Evolutionary conservation across 78 protist species (phyloP), one percentile per base, ranked within the genome.

Genomic region (Planoprotostelium fungivorum): DNA sequence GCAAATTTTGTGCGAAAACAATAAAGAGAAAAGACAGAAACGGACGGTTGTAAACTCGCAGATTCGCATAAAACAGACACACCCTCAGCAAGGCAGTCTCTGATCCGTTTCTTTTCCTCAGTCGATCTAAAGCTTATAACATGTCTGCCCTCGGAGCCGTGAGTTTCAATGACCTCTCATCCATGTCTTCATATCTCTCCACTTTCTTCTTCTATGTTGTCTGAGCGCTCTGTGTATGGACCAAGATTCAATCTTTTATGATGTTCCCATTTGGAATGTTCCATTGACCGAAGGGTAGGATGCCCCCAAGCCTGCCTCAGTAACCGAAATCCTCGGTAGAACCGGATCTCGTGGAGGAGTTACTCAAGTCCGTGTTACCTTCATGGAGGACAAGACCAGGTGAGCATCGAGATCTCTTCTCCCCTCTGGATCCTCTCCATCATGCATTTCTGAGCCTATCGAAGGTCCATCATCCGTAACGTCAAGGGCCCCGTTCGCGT

Each of bases 301-400:
- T 9, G 86, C 31, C 86, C 38, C 31, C 86, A 34, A 84, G 38
- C 86, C 35, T 10, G 97, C 97, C 5, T 90, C 84, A 63, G 98
- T 97, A 0, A 93, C 92, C 28, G 94, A 94, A 90, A 93, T 97
- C 39, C 84, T 96, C 85, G 95, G 96, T 94, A 91, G 98, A 37
- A 97, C 98, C 51, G 98, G 98, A 84, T 95, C 97, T 34, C 94
- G 97, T 25, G 98, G 98, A 89, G 95, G 95, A 38, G 96, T 97
- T 89, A 93, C 97, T 28, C 98, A 97, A 93, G 98, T 97, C 88
- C 96, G 98, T 87, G 98, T 96, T 38, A 94, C 89, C 39, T 95
- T 96, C 91, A 84, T 91, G 88, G 94, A 94, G 85, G 92, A 89
- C 90, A 93, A 90, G n/a, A 36, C 73, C 73, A 51, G 73, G 73